Conservation (phyloP, 108 stramenopile genomes). For the Skeletonema costatum region DNA sequence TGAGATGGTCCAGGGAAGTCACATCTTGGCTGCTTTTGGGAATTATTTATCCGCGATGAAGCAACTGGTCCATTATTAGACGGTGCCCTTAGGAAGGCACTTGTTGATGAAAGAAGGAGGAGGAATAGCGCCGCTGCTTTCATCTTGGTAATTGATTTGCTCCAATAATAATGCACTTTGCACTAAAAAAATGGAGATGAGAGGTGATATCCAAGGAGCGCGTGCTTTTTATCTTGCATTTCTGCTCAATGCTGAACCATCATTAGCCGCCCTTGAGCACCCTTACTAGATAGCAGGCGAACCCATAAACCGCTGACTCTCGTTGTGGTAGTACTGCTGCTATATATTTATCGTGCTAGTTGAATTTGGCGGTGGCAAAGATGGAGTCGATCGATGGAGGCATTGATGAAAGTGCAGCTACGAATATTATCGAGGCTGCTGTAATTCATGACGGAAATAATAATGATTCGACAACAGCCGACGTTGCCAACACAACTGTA, state of each 20-base stretch:
- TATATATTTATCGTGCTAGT: background rate
- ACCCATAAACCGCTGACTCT: too few species aligned
- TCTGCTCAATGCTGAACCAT: too few species aligned
- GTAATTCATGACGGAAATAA: background rate
- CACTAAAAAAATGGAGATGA: background rate
- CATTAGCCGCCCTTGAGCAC: too few species aligned
- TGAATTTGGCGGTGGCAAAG: background rate
- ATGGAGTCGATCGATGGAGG: background rate
- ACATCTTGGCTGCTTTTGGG: background rate
- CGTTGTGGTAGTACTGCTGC: background rate
- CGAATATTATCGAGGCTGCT: background rate
- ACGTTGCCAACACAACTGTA: background rate
- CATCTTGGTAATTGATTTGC: background rate
- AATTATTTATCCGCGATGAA: background rate
- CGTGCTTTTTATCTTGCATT: too few species aligned
- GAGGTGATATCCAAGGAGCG: background rate
- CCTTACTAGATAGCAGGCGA: background rate
- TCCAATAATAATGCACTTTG: too few species aligned
- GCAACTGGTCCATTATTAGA: background rate
- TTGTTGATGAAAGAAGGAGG: background rate
- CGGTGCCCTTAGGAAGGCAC: background rate
- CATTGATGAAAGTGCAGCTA: background rate
- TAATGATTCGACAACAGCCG: background rate
- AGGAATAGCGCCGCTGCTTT: conserved; percentile 1
- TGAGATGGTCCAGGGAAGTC: background rate